These are phyloP conservation scores for Plectosphaerella cucumerina DNA, from an alignment of 2,329 filamentous ascomycete species.

Conservation along the genomic window DNA sequence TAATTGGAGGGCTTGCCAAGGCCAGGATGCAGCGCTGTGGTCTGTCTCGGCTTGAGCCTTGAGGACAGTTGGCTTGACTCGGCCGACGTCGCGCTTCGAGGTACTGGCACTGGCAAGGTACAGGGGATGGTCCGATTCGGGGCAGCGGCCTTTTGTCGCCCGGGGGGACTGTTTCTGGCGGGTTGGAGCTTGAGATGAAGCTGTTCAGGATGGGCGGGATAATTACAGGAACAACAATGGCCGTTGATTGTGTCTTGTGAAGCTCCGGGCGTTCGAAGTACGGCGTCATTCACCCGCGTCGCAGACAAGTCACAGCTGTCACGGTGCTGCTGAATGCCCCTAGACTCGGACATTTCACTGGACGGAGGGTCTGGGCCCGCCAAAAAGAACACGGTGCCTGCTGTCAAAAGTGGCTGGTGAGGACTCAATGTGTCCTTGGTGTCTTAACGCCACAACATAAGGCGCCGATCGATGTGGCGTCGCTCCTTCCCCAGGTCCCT, in stretches of 20 bases:
- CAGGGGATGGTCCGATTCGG: background rate
- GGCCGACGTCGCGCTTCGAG: background rate
- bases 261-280: background rate
- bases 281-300: too few species aligned
- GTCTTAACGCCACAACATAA: too few species aligned
- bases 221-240: background rate
- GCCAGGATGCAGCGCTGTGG: conserved; percentile 8
- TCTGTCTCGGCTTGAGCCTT: conserved; percentile 13
- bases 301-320: too few species aligned
- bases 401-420: too few species aligned
- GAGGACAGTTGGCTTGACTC: conserved; percentile 21
- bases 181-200: background rate
- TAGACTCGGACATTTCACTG: too few species aligned
- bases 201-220: background rate
- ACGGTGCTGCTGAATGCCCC: too few species aligned
- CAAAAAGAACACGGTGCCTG: background rate
- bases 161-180: background rate
- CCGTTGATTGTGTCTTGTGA: background rate
- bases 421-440: too few species aligned
- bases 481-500: too few species aligned
- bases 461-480: too few species aligned
- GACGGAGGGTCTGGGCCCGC: background rate
- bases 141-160: background rate
- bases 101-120: too few species aligned
- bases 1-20: conserved; percentile 11